A percentile compares a stretch with the other conserved stretches of the same genome.
These are phyloP conservation scores for Xylaria sp. DNA, from an alignment of 2,329 filamentous ascomycete species.

Conservation along the genomic window DNA sequence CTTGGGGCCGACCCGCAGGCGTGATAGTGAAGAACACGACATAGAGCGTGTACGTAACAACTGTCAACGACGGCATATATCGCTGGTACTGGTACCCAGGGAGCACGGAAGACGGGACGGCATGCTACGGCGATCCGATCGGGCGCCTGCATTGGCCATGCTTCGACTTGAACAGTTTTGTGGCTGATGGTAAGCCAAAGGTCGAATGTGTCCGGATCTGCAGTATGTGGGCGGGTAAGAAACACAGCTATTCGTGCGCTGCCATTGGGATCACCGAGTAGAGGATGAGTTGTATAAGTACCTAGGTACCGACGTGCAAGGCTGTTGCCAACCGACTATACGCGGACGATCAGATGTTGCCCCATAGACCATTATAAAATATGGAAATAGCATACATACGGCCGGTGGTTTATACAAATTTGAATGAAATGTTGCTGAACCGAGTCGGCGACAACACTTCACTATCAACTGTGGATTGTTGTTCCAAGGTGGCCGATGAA, in stretches of 20 bases:
- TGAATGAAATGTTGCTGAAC: too few relatives aligned
- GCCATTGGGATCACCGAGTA: constrained; percentile 14
- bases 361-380: too few relatives aligned
- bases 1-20: background rate
- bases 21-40: constrained; percentile 28
- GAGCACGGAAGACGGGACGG: constrained; percentile 7
- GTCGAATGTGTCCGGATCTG: constrained; percentile 31
- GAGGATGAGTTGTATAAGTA: too few relatives aligned
- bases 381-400: too few relatives aligned
- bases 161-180: constrained; percentile 13
- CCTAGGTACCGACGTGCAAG: too few relatives aligned
- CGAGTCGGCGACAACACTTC: too few relatives aligned
- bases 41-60: constrained; percentile 28
- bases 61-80: constrained; percentile 32
- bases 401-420: too few relatives aligned
- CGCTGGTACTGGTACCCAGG: constrained; percentile 32
- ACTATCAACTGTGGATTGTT: too few relatives aligned
- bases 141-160: constrained; percentile 25
- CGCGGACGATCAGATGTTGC: too few relatives aligned
- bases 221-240: constrained; percentile 14
- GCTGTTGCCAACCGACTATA: too few relatives aligned
- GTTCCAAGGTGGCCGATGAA: too few relatives aligned
- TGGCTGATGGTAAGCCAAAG: background rate
- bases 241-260: constrained; percentile 24
- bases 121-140: constrained; percentile 26